Evolutionary conservation across 202 grass and related monocot species (phyloP).

Genomic region (Cymbopogon flexuosus): DNA sequence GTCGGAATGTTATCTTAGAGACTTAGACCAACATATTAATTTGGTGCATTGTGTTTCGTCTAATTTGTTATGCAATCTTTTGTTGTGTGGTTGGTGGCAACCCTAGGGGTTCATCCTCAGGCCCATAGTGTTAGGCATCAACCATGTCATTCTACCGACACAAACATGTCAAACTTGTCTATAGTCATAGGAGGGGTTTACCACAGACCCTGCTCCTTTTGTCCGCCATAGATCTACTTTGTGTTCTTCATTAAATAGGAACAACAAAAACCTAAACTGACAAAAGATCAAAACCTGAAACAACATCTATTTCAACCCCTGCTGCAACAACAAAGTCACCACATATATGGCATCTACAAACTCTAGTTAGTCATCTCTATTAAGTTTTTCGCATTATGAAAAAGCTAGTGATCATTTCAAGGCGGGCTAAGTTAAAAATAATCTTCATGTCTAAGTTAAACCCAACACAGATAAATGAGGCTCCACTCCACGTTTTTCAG

Average conservation of each 20-base stretch:
- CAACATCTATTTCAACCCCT: too few species aligned
- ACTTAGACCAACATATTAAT: neutral
- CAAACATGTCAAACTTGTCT: too few species aligned
- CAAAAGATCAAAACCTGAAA: neutral
- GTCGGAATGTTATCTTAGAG: neutral
- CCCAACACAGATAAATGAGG: too few species aligned
- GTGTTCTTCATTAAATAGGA: neutral
- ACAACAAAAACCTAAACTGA: neutral
- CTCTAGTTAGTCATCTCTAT: too few species aligned
- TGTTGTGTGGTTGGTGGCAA: neutral
- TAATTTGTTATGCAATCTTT: neutral
- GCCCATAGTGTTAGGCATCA: neutral
- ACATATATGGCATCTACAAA: neutral
- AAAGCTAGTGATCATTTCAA: too few species aligned
- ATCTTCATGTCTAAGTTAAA: too few species aligned
- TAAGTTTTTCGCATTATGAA: too few species aligned
- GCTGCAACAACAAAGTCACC: too few species aligned
- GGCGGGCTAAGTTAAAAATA: too few species aligned
- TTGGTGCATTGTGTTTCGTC: neutral
- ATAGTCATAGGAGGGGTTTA: too few species aligned
- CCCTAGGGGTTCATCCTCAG: neutral
- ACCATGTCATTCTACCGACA: neutral
- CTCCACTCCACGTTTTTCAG: too few species aligned
- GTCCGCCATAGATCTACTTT: neutral
- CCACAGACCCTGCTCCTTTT: neutral